phyloP scores from a whole-genome alignment of 202 grass and related monocot species.

The Carex sylvatica region DNA sequence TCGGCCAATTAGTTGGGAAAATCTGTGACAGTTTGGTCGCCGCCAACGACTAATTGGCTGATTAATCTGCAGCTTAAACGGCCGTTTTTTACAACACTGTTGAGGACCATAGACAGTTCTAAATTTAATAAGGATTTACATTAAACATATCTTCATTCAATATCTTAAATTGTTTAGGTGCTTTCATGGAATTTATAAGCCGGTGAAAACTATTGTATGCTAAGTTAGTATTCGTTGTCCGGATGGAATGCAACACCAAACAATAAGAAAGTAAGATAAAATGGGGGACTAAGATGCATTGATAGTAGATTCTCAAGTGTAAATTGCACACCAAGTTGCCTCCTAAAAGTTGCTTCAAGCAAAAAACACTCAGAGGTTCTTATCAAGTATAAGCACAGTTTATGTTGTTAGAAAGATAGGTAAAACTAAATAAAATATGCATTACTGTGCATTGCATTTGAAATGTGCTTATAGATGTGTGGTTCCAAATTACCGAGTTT shows the following conservation, averaged over 20 bases:
- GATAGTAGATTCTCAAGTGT: neutral
- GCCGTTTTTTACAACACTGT: too few relatives aligned
- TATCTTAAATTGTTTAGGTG: neutral
- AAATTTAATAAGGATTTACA: neutral
- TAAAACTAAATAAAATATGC: neutral
- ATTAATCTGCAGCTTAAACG: too few relatives aligned
- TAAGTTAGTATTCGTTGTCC: neutral
- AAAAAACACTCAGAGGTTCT: neutral
- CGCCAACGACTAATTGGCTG: too few relatives aligned
- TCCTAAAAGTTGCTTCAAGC: neutral
- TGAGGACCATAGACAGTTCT: neutral
- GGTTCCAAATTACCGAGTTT: neutral
- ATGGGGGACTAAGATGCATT: neutral
- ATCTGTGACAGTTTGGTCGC: too few relatives aligned
- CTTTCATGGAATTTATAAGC: neutral
- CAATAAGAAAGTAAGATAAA: neutral
- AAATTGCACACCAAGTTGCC: neutral
- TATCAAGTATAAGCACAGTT: neutral
- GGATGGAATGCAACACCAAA: neutral
- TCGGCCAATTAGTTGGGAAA: too few relatives aligned
- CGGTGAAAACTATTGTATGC: neutral
- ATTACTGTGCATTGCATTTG: neutral
- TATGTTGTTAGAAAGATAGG: neutral
- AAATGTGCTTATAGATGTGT: neutral
- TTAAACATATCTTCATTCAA: neutral